Evolutionary conservation across 306 rosid species (phyloP), one percentile per base, ranked within the genome.

Genomic region (Castanea crenata): DNA sequence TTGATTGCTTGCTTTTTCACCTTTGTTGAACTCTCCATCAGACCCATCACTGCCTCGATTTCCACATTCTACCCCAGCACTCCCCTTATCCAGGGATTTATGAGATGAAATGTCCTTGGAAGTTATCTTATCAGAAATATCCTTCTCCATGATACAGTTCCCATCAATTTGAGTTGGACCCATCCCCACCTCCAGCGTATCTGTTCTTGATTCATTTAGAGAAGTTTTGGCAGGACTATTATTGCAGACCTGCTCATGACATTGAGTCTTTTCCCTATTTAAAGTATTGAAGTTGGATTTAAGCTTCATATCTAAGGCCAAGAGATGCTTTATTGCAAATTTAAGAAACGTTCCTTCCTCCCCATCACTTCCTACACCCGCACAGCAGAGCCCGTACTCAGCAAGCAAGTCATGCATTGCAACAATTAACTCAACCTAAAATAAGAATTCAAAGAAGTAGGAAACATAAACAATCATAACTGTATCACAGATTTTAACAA

Each of bases 301-400:
- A 78, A 91, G 85, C 89, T 91, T 95, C 94, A 91, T 87, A 90
- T 92, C 97, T 89, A 92, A 90, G 78, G 90, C 92, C 84, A 95
- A 75, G 49, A 95, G 94, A 88, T 91, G 98, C 90, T 95, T 95
- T 80, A 95, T 95, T 18, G 99, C 92, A 90, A 92, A 95, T 83
- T 92, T 95, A 81, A 95, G 99, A 87, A 89, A 95, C 69, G 86
- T 84, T 84, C 97, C 98, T 89, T 95, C 97, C 84, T 90, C 98
- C 55, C 91, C 92, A 79, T 89, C 89, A 32, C 89, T 94, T 62
- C 92, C 92, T 79, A 88, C 90, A 70, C 97, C 92, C 49, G 83
- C 90, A 82, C 99, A 95, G 85, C 99, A 95, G 82, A 95, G 92
- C 78, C 98, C 99, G 77, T 91, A 88, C 83, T 92, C 99, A 44